Conservation (phyloP, 768 basidiomycete species). For the Naematelia aurantialba region DNA sequence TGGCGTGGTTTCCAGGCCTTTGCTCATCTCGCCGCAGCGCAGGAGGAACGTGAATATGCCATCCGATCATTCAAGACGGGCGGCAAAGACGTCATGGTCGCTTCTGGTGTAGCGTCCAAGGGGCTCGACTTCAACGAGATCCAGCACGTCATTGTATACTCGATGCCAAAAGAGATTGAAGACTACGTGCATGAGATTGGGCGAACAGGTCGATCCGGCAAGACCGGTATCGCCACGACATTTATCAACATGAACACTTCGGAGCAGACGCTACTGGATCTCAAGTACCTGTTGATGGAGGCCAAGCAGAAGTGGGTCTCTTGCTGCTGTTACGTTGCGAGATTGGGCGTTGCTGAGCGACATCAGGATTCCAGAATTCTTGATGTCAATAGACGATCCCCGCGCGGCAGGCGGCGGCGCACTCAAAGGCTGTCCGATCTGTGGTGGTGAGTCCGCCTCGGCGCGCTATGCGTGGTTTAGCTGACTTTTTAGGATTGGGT, state of each 20-base stretch:
- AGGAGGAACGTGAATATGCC: constrained; percentile 98
- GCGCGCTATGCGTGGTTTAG: background rate
- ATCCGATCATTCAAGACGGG: constrained; percentile 98
- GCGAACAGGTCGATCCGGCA: constrained; percentile 92
- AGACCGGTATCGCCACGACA: constrained; percentile 97
- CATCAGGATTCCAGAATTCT: constrained; percentile 86
- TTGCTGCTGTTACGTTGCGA: background rate
- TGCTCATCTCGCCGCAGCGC: constrained; percentile 61
- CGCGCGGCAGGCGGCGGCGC: constrained; percentile 71
- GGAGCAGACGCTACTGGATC: constrained; percentile 91
- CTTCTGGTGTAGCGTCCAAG: constrained; percentile 94
- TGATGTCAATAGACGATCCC: constrained; percentile 84
- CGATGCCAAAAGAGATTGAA: constrained; percentile 99
- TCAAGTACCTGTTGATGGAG: constrained; percentile 94
- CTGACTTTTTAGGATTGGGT: constrained; percentile 62
- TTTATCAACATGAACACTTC: constrained; percentile 98
- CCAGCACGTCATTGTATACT: constrained; percentile 97
- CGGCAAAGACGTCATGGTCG: constrained; percentile 98
- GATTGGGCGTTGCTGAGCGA: constrained; percentile 3
- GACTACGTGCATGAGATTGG: constrained; percentile 99
- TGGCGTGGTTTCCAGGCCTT: no score
- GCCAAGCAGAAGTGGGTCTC: constrained; percentile 86
- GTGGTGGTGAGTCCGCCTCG: constrained; percentile 69
- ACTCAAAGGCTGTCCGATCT: constrained; percentile 86
- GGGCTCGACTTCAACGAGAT: constrained; percentile 98